Base-by-base conservation (phyloP, 768 basidiomycete genomes). In the Suillus variegatus region DNA sequence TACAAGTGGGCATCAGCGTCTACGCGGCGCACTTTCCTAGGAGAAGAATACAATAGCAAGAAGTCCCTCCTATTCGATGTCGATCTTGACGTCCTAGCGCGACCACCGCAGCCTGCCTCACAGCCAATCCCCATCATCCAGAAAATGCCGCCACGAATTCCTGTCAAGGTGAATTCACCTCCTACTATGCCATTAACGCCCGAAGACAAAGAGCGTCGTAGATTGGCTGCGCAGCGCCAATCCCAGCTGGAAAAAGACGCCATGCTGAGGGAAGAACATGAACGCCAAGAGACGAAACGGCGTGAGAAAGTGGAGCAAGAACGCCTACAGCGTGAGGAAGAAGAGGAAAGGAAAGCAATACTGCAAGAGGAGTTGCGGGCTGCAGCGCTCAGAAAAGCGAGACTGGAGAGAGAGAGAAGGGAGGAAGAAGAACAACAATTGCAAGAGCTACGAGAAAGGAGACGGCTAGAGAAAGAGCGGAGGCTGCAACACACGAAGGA, bases 401-500 rank as follows among this genome's bases (percentile, higher is more conserved):
- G 79, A 79, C 67, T 79, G 78, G 60, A 79, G 75, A 69, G 71
- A 74, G 71, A 81, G 70, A 68, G 82, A 78, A 66, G 61, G 68
- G 79, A 80, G 51, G 79, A 80, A 60, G 88, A 89, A 60, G 83
- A 86, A 57, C 71, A 73, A 43, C 81, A 76, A 51, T 74, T 72
- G 13, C 69, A 62, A 49, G 83, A 86, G 63, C 73, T 86, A n/a
- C 82, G 79, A 68, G 81, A 84, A 66, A 81, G 79, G 67, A 86
- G 79, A 69, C 78, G 77, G 57, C 49, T 74, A 25, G 85, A 84
- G 22, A 78, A 83, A 64, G 80, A 84, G 70, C 78, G 83, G 41
- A 73, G 87, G 58, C 57, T 83, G 58, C 82, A 86, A 63, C 82
- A 86, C 67, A 83, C 85, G 63, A 79, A 76, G 22, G 80, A 80